Evolutionary conservation across 2,329 filamentous ascomycete genomes (phyloP), one percentile per base, ranked within the genome.

Genomic region (Myriosclerotinia curreyana): DNA sequence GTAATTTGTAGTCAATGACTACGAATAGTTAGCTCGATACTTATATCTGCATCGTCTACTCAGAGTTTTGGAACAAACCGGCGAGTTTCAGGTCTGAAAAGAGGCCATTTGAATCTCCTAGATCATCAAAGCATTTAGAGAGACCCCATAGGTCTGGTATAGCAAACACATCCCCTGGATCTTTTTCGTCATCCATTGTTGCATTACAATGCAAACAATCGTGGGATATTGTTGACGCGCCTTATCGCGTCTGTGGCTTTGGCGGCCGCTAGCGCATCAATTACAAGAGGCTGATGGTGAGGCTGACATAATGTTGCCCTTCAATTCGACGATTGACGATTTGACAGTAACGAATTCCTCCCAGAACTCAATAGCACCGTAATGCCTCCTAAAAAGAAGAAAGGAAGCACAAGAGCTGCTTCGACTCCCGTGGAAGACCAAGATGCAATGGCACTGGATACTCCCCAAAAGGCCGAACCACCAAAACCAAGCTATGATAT

Each of bases 301-400:
- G 55, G 55, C 55, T 59, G 42, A 11, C 17, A 25, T 15, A n/a
- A 49, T 36, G 48, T 31, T 31, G 12, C 25, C 15, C 36, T 49
- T 20, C 49, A 48, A 38, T 60, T 60, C 55, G 44, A 53, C n/a
- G 31, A 44, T 46, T 48, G 5, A 20, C 11, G 31, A 40, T 34
- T 46, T 48, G 5, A 20, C 17, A 48, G 3, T 28, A 34, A 36
- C 15, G 8, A 49, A 52, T 51, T 55, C n/a, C 40, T 59, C 11
- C 12, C n/a, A 6, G n/a, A 9, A 25, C 20, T 8, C 36, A 38
- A 22, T n/a, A 48, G 20, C 42, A 17, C 34, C 36, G 73, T 68
- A 53, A 91, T 91, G 88, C 85, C 88, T 62, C 88, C 88, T 1
- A 83, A 85, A 68, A 92, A 92, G 76, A 88, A 86, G 71, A 81